Conservation (phyloP, 164 flowering plant species). For the Chimonanthus salicifolius region DNA sequence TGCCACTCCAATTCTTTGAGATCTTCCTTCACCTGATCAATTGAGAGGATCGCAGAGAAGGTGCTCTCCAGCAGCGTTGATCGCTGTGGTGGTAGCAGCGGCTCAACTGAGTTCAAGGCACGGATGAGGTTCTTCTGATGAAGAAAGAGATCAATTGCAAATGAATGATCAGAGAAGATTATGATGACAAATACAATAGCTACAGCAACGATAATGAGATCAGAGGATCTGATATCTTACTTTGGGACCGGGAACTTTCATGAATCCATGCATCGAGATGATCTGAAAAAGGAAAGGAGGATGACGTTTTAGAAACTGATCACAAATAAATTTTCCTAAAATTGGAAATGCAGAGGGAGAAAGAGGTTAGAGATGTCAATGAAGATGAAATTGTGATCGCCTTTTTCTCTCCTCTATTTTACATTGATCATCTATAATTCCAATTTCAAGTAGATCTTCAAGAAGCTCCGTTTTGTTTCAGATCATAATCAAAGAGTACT, state of each 20-base stretch:
- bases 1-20: conserved; percentile 16
- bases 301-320: not conserved
- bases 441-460: too few species aligned
- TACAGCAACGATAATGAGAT: too few species aligned
- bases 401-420: too few species aligned
- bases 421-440: too few species aligned
- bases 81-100: conserved; percentile 5
- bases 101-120: conserved; percentile 4
- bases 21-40: conserved; percentile 16
- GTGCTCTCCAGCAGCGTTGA: conserved; percentile 17
- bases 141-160: not conserved
- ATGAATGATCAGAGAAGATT: not conserved
- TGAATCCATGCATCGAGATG: conserved; percentile 18
- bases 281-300: conserved; percentile 6
- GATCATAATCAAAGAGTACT: too few species aligned
- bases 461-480: too few species aligned
- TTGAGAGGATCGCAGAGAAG: conserved; percentile 9
- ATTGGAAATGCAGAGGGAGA: not conserved
- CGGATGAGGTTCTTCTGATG: conserved; percentile 10
- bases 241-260: conserved; percentile 10
- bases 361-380: not conserved
- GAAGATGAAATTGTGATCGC: too few species aligned
- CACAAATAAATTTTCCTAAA: too few species aligned
- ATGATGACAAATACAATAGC: too few species aligned
- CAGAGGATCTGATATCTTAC: not conserved